Evolutionary conservation across 2,329 filamentous ascomycete species (phyloP).

Genomic region (Penicillium sp.): DNA sequence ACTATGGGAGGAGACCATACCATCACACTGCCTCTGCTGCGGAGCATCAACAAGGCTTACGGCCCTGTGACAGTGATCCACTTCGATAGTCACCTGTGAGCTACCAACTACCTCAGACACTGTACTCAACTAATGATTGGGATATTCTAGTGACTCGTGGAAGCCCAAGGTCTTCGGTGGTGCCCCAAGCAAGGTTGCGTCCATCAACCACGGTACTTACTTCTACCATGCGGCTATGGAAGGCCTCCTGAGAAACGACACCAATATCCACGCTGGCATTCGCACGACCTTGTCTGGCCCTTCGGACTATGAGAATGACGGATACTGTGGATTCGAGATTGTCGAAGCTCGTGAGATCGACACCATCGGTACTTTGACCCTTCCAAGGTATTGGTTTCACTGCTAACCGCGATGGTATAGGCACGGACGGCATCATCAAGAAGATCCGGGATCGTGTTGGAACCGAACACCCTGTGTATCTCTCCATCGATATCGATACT

Average conservation of each 20-base stretch:
- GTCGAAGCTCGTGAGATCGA: slow-evolving; percentile 70
- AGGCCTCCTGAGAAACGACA: slow-evolving; percentile 72
- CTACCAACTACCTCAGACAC: not conserved
- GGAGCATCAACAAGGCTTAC: slow-evolving; percentile 60
- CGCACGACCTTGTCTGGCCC: slow-evolving; percentile 73
- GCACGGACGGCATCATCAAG: slow-evolving; percentile 69
- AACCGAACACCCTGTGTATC: slow-evolving; percentile 68
- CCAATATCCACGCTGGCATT: slow-evolving; percentile 82
- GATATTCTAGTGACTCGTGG: slow-evolving; percentile 52
- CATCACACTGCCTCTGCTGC: slow-evolving; percentile 48
- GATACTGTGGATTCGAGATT: slow-evolving; percentile 78
- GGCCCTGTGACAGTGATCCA: slow-evolving; percentile 61
- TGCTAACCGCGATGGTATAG: slow-evolving; percentile 6
- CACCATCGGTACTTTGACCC: slow-evolving; percentile 47
- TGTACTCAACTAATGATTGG: not conserved
- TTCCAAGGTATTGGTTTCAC: not conserved
- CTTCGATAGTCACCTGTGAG: slow-evolving; percentile 57
- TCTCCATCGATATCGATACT: slow-evolving; percentile 83
- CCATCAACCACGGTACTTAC: slow-evolving; percentile 83
- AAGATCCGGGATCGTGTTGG: slow-evolving; percentile 71
- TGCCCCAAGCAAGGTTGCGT: slow-evolving; percentile 67
- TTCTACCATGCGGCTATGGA: slow-evolving; percentile 79
- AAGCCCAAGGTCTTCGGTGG: slow-evolving; percentile 82
- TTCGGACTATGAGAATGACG: slow-evolving; percentile 78
- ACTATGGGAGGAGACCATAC: slow-evolving; percentile 56